phyloP scores from a whole-genome alignment of 768 basidiomycete species.

The Cubamyces lactineus region DNA sequence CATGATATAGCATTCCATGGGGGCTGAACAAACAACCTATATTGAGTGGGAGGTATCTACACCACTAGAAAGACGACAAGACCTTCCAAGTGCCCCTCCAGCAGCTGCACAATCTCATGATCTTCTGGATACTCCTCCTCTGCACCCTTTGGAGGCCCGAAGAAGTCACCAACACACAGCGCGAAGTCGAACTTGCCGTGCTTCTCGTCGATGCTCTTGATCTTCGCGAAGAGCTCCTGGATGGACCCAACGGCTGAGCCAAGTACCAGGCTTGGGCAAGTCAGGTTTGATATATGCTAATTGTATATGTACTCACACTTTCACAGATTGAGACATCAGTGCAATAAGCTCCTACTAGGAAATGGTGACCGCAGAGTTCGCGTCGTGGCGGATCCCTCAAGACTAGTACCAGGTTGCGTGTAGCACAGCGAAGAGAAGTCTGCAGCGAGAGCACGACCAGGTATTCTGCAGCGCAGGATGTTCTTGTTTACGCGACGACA shows the following conservation, averaged over 20 bases:
- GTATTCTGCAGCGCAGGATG: no score
- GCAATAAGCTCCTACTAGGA: neutral
- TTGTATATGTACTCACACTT: slow-evolving; percentile 24
- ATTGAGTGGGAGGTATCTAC: slow-evolving; percentile 17
- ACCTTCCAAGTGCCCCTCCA: slow-evolving; percentile 74
- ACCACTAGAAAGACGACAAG: slow-evolving; percentile 23
- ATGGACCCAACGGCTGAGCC: slow-evolving; percentile 81
- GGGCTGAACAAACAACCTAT: slow-evolving; percentile 50
- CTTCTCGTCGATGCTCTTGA: slow-evolving; percentile 84
- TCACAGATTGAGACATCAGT: slow-evolving; percentile 22
- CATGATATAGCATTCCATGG: slow-evolving; percentile 92
- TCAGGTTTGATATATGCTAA: neutral
- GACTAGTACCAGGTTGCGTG: no score
- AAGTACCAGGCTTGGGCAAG: slow-evolving; percentile 60
- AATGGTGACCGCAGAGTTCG: neutral
- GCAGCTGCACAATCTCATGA: slow-evolving; percentile 59
- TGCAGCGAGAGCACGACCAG: no score
- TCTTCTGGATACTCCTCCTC: slow-evolving; percentile 39
- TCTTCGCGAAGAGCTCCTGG: slow-evolving; percentile 74
- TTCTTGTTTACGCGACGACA: no score
- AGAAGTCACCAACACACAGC: slow-evolving; percentile 85
- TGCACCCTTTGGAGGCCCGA: slow-evolving; percentile 55
- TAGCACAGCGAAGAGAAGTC: no score
- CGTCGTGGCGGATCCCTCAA: no score
- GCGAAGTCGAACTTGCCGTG: slow-evolving; percentile 91